Evolutionary conservation across 1,139 yeast species (phyloP).

Genomic region (Hanseniaspora uvarum): DNA sequence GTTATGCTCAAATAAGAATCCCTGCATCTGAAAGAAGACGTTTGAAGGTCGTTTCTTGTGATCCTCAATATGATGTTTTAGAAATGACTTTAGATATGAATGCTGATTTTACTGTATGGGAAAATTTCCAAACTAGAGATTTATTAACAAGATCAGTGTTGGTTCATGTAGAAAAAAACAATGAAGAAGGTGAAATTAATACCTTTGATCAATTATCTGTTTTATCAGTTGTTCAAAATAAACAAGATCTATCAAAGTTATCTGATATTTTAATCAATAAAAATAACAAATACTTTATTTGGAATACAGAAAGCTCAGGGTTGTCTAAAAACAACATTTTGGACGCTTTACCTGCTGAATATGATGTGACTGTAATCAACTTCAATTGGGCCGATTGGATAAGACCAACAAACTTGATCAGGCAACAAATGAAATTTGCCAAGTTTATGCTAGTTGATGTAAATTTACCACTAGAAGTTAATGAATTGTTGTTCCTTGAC

Average conservation of each 20-base stretch:
- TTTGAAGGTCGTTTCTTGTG: conserved; percentile 24
- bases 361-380: conserved; percentile 52
- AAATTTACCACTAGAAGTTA: conserved; percentile 66
- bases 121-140: conserved; percentile 19
- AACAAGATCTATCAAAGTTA: not conserved
- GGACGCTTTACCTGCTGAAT: conserved; percentile 16
- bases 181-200: not conserved
- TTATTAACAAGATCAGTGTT: conserved; percentile 15
- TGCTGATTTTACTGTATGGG: conserved; percentile 24
- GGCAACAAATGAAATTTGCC: conserved; percentile 78
- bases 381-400: conserved; percentile 93
- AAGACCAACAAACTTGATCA: conserved; percentile 62
- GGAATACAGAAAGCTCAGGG: not conserved
- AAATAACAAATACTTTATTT: conserved; percentile 3
- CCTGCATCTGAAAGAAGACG: conserved; percentile 18
- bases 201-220: not conserved
- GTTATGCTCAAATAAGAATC: conserved; percentile 27
- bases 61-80: conserved; percentile 22
- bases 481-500: conserved; percentile 72
- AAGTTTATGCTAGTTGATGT: conserved; percentile 80
- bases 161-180: conserved; percentile 7
- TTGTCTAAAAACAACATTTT: conserved; percentile 17
- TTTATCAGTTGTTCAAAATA: not conserved
- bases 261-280: not conserved
- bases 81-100: conserved; percentile 24